phyloP scores from a whole-genome alignment of 208 protist species.

The Trypanosoma theileri region DNA sequence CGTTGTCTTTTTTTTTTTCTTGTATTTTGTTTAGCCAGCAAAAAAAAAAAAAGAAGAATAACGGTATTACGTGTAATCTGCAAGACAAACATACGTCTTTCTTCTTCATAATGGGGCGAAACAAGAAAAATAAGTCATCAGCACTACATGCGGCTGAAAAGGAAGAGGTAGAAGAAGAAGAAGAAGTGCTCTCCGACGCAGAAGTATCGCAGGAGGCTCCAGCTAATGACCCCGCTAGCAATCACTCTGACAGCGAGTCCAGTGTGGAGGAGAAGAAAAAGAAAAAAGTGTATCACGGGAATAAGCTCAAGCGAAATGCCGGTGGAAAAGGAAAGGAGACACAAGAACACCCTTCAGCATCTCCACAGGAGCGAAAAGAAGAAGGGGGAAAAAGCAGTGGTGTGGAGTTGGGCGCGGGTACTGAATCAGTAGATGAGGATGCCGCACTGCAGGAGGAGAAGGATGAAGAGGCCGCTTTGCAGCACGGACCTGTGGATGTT shows the following conservation, averaged over 20 bases:
- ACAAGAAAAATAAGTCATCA: constrained; percentile 47
- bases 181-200: not conserved
- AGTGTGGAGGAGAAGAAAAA: constrained; percentile 21
- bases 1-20: not conserved
- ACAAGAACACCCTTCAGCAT: constrained; percentile 1
- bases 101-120: constrained; percentile 43
- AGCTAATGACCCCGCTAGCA: not conserved
- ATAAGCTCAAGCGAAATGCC: constrained; percentile 38
- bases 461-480: constrained; percentile 36
- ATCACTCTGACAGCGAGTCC: constrained; percentile 5
- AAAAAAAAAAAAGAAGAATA: not conserved
- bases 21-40: no score
- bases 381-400: not conserved
- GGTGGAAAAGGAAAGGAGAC: constrained; percentile 31
- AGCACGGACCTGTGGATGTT: constrained; percentile 63
- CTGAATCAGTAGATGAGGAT: not conserved
- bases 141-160: not conserved
- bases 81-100: not conserved
- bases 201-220: no score
- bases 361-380: not conserved
- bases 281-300: constrained; percentile 74
- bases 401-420: no score
- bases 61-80: no score
- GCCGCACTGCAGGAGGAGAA: constrained; percentile 8
- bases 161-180: not conserved